Evolutionary conservation across 2,329 filamentous ascomycete species (phyloP).

Genomic region (Zasmidium angulare): DNA sequence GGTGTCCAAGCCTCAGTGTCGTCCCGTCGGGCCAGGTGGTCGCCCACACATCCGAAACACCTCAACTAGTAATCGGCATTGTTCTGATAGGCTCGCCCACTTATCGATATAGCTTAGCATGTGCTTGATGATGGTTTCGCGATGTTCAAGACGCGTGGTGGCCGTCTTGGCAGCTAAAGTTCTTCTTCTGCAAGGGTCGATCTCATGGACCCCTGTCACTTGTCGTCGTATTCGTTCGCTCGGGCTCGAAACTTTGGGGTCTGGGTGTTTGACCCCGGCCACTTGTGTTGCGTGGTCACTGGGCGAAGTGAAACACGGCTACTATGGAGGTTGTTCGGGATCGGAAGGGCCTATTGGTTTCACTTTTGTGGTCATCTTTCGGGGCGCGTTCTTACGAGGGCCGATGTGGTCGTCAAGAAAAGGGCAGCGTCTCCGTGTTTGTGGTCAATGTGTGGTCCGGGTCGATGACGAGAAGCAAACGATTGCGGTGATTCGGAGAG

Average conservation of each 20-base stretch:
- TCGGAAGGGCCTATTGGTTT: neutral
- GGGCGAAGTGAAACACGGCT: neutral
- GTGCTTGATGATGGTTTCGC: neutral
- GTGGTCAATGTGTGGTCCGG: too few species aligned
- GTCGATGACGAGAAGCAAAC: too few species aligned
- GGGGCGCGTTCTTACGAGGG: too few species aligned
- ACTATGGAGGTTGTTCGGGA: neutral
- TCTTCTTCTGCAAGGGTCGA: neutral
- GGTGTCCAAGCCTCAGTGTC: neutral
- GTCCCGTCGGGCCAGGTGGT: conserved; percentile 1
- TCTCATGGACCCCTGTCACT: conserved; percentile 1
- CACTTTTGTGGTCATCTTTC: neutral
- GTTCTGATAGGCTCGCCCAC: neutral
- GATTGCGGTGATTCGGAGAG: too few species aligned
- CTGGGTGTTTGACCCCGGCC: neutral
- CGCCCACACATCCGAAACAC: neutral
- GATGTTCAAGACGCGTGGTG: conserved; percentile 1
- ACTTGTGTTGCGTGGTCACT: neutral
- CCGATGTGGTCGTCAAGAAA: too few species aligned
- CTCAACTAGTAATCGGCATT: neutral
- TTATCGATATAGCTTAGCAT: neutral
- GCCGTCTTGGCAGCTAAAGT: neutral
- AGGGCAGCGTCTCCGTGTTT: too few species aligned
- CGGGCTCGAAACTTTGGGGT: neutral
- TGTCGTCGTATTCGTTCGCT: conserved; percentile 5